Conservation (phyloP, 2,329 filamentous ascomycete species). For the Sclerotinia trifoliorum region DNA sequence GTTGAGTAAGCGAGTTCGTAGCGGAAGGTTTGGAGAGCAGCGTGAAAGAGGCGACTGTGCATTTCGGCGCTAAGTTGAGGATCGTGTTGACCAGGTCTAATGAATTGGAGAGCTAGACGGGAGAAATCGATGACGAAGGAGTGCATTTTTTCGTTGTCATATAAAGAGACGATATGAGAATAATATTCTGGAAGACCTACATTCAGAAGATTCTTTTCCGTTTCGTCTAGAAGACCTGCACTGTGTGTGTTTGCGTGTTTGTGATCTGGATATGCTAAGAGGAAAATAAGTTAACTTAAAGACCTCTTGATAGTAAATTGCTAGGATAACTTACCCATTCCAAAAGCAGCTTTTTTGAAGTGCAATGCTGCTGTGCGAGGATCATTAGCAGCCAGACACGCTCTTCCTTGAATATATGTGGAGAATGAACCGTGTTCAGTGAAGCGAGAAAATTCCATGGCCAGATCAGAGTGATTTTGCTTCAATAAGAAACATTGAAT, state of each 20-base stretch:
- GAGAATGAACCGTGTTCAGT: constrained; percentile 59
- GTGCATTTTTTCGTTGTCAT: constrained; percentile 73
- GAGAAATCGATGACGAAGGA: constrained; percentile 84
- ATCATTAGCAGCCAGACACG: constrained; percentile 72
- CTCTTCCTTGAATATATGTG: constrained; percentile 81
- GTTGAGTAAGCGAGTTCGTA: constrained; percentile 82
- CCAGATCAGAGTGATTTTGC: constrained; percentile 58
- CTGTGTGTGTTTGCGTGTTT: constrained; percentile 50
- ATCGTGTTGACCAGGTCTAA: constrained; percentile 26
- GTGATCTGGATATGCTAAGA: constrained; percentile 33
- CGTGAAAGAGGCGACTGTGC: constrained; percentile 79
- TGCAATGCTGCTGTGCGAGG: constrained; percentile 68
- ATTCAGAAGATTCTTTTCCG: constrained; percentile 68
- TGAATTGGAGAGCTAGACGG: constrained; percentile 68
- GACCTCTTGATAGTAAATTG: too few relatives aligned
- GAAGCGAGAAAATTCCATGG: constrained; percentile 56
- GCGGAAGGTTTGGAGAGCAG: constrained; percentile 73
- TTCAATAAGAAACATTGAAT: constrained; percentile 63
- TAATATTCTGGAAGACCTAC: constrained; percentile 81
- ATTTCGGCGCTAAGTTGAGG: constrained; percentile 62
- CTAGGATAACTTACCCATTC: constrained; percentile 63
- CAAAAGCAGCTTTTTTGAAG: constrained; percentile 81
- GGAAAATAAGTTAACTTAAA: constrained; percentile 25
- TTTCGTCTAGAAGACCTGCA: constrained; percentile 68
- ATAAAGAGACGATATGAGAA: constrained; percentile 78